These are phyloP conservation scores for Acacia melanoxylon DNA, from an alignment of 306 rosid genomes.

Conservation along the genomic window DNA sequence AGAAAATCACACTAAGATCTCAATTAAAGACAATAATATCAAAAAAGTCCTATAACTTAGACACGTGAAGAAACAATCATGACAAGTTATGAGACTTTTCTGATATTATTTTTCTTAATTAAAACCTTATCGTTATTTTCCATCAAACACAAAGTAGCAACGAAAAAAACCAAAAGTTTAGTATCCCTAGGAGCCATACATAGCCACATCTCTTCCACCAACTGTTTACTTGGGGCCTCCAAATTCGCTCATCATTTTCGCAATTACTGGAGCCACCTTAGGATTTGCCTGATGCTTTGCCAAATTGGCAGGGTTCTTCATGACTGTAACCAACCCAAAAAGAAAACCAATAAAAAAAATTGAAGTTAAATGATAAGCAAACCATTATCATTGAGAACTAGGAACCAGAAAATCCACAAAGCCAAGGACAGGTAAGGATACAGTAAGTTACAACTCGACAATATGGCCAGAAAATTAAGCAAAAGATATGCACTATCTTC, in stretches of 20 bases:
- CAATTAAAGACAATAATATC: too few relatives aligned
- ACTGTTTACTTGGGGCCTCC: slow-evolving; percentile 56
- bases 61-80: too few relatives aligned
- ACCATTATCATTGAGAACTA: not conserved
- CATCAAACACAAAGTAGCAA: not conserved
- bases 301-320: slow-evolving; percentile 90
- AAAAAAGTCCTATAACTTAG: too few relatives aligned
- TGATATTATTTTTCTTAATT: too few relatives aligned
- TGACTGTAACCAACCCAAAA: slow-evolving; percentile 54
- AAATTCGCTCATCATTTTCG: slow-evolving; percentile 89
- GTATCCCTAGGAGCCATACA: not conserved
- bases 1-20: too few relatives aligned
- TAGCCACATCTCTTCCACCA: not conserved
- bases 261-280: slow-evolving; percentile 86
- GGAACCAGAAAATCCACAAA: not conserved
- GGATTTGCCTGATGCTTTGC: slow-evolving; percentile 89
- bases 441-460: not conserved
- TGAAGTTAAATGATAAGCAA: not conserved
- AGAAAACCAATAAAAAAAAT: not conserved
- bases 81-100: too few relatives aligned
- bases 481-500: not conserved
- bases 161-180: not conserved
- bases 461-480: not conserved
- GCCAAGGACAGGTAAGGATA: not conserved
- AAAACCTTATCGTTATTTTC: too few relatives aligned